These are phyloP conservation scores for Coniella lustricola DNA, from an alignment of 2,329 filamentous ascomycete species.

Conservation along the genomic window DNA sequence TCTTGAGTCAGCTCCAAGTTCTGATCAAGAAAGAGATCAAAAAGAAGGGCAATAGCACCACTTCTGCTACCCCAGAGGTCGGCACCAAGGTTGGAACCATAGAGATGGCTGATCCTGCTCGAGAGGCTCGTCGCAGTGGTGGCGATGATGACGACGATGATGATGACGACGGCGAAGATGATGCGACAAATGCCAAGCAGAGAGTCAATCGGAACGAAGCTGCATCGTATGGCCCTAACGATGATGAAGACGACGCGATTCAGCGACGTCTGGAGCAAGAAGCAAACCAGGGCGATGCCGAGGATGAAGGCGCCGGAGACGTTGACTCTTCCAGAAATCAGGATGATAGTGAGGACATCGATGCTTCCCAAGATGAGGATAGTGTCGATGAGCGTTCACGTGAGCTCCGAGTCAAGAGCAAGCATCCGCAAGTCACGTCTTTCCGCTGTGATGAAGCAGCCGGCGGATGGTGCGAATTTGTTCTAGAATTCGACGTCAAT, in stretches of 20 bases:
- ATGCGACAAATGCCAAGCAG: constrained; percentile 68
- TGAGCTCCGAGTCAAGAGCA: constrained; percentile 57
- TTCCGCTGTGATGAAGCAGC: constrained; percentile 73
- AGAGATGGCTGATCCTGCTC: constrained; percentile 38
- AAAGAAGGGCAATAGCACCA: constrained; percentile 62
- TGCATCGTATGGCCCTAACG: constrained; percentile 84
- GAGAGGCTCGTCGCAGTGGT: constrained; percentile 30
- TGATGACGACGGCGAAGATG: constrained; percentile 70
- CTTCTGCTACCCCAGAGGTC: constrained; percentile 70
- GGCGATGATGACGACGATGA: constrained; percentile 50
- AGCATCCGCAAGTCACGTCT: constrained; percentile 58
- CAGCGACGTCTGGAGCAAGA: constrained; percentile 56
- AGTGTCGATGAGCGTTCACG: constrained; percentile 41
- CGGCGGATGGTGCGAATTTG: constrained; percentile 72
- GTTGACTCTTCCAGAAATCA: constrained; percentile 36
- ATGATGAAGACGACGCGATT: constrained; percentile 80
- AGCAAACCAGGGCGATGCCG: constrained; percentile 34
- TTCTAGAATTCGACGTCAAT: constrained; percentile 71
- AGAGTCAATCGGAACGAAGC: constrained; percentile 71
- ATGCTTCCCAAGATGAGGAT: constrained; percentile 27
- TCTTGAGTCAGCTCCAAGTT: constrained; percentile 65
- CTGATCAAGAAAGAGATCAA: constrained; percentile 73
- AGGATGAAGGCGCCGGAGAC: constrained; percentile 46
- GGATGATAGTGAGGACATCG: constrained; percentile 31
- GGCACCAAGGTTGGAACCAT: constrained; percentile 46